Percentiles rank a stretch among this genome's conserved stretches.
phyloP scores from a whole-genome alignment of 176 grass and related monocot genomes.

The Oryza longistaminata region DNA sequence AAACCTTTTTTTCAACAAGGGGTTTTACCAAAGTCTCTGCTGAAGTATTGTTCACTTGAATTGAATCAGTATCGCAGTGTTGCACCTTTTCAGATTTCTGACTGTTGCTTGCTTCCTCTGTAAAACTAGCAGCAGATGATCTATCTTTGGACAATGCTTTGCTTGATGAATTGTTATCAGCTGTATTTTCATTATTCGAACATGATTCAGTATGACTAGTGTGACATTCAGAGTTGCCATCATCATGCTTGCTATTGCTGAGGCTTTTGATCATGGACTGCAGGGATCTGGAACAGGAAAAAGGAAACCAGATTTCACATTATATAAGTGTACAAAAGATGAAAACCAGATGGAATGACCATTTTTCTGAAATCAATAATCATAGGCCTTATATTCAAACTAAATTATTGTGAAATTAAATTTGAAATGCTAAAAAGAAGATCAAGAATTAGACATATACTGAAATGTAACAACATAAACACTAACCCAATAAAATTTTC shows the following conservation, averaged over 20 bases:
- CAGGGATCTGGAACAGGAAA: constrained; percentile 65
- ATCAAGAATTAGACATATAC: background rate
- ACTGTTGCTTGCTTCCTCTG: constrained; percentile 50
- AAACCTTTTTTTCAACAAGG: constrained; percentile 28
- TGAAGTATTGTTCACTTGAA: constrained; percentile 45
- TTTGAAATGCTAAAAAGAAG: constrained; percentile 11
- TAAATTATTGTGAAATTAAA: constrained; percentile 10
- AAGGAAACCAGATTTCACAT: constrained; percentile 11
- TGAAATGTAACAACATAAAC: constrained; percentile 6
- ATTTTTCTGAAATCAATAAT: background rate
- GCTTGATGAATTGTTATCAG: constrained; percentile 51
- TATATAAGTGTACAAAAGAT: constrained; percentile 12
- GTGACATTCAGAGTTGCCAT: constrained; percentile 40
- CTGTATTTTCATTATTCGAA: constrained; percentile 40
- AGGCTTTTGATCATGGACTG: constrained; percentile 74
- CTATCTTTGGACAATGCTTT: constrained; percentile 63
- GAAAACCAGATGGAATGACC: background rate
- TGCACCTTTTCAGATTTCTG: constrained; percentile 42
- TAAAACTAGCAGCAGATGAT: constrained; percentile 74
- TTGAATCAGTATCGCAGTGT: constrained; percentile 32
- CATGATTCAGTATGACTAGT: constrained; percentile 51
- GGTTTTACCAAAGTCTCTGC: constrained; percentile 35
- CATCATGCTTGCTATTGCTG: constrained; percentile 48
- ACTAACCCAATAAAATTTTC: constrained; percentile 86
- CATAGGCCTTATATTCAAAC: background rate